Evolutionary conservation across 2,329 filamentous ascomycete species (phyloP).

Genomic region (Drechmeria coniospora): DNA sequence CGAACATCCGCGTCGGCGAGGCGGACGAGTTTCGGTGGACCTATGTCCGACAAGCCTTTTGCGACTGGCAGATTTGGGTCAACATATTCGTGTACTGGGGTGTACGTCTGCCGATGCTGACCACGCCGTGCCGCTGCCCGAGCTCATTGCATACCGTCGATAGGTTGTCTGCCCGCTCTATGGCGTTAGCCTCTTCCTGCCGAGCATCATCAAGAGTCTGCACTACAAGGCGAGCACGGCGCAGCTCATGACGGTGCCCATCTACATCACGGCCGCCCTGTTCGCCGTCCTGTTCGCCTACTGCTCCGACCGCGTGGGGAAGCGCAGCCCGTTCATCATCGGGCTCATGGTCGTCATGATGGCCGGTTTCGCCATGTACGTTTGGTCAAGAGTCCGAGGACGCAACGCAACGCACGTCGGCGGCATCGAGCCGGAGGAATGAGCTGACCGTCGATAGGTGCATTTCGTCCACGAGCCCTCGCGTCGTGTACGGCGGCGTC

Average conservation of each 20-base stretch:
- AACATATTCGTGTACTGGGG: constrained; percentile 49
- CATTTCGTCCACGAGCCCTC: constrained; percentile 39
- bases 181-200: constrained; percentile 43
- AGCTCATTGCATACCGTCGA: too few species aligned
- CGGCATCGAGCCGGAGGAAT: too few species aligned
- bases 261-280: constrained; percentile 46
- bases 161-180: constrained; percentile 39
- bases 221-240: constrained; percentile 42
- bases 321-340: constrained; percentile 40
- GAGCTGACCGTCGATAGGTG: constrained; percentile 28
- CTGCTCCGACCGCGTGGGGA: constrained; percentile 36
- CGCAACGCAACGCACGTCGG: too few species aligned
- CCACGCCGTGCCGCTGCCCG: neutral
- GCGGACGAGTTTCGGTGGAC: constrained; percentile 62
- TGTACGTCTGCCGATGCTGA: constrained; percentile 23
- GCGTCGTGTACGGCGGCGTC: constrained; percentile 55
- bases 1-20: constrained; percentile 31
- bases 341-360: constrained; percentile 35
- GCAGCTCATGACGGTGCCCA: constrained; percentile 50
- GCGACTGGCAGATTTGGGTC: constrained; percentile 65
- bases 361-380: constrained; percentile 40
- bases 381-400: too few species aligned
- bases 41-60: constrained; percentile 58
- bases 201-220: constrained; percentile 45
- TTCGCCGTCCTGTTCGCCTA: constrained; percentile 38